Evolutionary conservation across 768 basidiomycete genomes (phyloP), one percentile per base, ranked within the genome.

Genomic region (Phanerodontia chrysosporium): DNA sequence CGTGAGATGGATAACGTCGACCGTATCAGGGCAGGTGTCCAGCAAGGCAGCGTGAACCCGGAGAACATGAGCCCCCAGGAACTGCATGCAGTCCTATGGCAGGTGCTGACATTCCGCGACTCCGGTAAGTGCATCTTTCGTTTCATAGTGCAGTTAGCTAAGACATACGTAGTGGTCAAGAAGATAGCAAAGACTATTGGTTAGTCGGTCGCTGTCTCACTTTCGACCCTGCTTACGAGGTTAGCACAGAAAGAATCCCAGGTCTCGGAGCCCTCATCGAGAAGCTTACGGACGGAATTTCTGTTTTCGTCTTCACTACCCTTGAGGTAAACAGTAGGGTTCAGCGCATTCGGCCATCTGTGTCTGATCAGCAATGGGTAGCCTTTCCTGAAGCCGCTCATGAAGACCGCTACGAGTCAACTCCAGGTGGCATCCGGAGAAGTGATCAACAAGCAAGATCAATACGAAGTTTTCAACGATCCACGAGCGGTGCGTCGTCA

Each of bases 21-120:
- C 66, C 79, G 83, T 22, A 87, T 90, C 53, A 74, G 89, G 14
- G 81, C 83, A 0, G 82, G 80, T 0, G 78, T 82, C 0, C 64
- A 67, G 49, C 62, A 75, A 10, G 85, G 84, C 0, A 89, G 87
- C 4, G 89, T 85, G 70, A 75, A 78, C 14, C 90, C 94, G 0
- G 83, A 86, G 61, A 82, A 90, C 18, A 91, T 98, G 92, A 85
- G 75, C 53, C 93, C 95, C 3, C 91, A 95, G 72, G 92, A 98
- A 71, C 64, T 96, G 51, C 92, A 95, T 70, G 74, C 82, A 1
- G 83, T 86, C 2, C 73, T 95, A 22, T 95, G 93, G 92, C 84
- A 92, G 73, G 84, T 96, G 6, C 71, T 98, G 69, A 85, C 78
- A 27, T 95, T 95, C 74, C 79, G 92, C 51, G 94, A 96, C 73